phyloP scores from a whole-genome alignment of 2,329 filamentous ascomycete species.

The Rhynchosporium graminicola region DNA sequence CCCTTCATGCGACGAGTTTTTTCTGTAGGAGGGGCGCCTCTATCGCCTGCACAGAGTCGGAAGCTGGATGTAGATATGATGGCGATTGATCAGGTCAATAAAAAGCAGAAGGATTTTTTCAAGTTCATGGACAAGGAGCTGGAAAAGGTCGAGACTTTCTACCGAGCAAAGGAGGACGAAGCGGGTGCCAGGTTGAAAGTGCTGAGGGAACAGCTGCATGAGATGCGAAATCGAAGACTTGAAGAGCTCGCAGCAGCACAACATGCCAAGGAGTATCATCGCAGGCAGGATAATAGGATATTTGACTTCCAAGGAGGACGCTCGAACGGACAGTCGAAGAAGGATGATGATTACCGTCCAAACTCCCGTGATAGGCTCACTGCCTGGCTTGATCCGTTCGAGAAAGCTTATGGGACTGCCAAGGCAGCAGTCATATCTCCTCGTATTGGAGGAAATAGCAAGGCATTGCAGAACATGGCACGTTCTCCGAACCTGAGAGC shows the following conservation, averaged over 20 bases:
- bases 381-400: conserved; percentile 54
- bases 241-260: conserved; percentile 58
- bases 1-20: conserved; percentile 36
- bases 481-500: conserved; percentile 39
- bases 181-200: conserved; percentile 70
- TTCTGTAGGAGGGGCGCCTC: conserved; percentile 31
- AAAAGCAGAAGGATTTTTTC: conserved; percentile 82
- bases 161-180: conserved; percentile 83
- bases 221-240: conserved; percentile 84
- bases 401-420: conserved; percentile 37
- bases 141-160: conserved; percentile 90
- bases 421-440: conserved; percentile 51
- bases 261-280: conserved; percentile 31
- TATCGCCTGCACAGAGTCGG: conserved; percentile 46
- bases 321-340: conserved; percentile 26
- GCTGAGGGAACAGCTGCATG: conserved; percentile 82
- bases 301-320: conserved; percentile 27
- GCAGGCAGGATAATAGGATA: conserved; percentile 25
- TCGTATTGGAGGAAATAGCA: conserved; percentile 59
- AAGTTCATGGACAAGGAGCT: conserved; percentile 80
- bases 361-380: conserved; percentile 33
- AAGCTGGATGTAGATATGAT: conserved; percentile 52
- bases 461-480: conserved; percentile 56
- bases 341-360: conserved; percentile 24
- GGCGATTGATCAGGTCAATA: conserved; percentile 64